Evolutionary conservation across 345 rosid species (phyloP).

Genomic region (Kernera saxatilis): DNA sequence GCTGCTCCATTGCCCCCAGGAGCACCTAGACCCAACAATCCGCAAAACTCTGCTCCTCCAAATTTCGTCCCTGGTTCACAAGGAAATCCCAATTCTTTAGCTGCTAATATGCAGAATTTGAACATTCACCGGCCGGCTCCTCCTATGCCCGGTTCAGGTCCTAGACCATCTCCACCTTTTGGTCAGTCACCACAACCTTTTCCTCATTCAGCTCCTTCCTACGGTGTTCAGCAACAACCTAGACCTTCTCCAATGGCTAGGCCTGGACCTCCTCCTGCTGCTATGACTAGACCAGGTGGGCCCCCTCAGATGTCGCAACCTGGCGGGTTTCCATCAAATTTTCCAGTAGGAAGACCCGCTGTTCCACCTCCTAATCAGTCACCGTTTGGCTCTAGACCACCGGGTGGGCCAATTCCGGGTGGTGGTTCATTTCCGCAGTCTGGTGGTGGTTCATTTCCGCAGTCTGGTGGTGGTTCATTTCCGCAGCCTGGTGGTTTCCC

Average conservation of each 20-base stretch:
- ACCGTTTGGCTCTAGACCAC: slow-evolving; percentile 38
- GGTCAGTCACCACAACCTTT: slow-evolving; percentile 20
- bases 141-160: slow-evolving; percentile 42
- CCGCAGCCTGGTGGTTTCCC: slow-evolving; percentile 16
- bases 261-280: slow-evolving; percentile 53
- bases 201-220: slow-evolving; percentile 49
- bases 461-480: background rate
- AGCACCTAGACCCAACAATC: slow-evolving; percentile 58
- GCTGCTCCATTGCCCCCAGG: slow-evolving; percentile 90
- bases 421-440: background rate
- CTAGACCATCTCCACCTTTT: slow-evolving; percentile 52
- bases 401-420: slow-evolving; percentile 3
- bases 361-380: slow-evolving; percentile 48
- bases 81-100: slow-evolving; percentile 30
- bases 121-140: slow-evolving; percentile 47
- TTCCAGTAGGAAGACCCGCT: slow-evolving; percentile 43
- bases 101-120: slow-evolving; percentile 63
- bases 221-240: slow-evolving; percentile 19
- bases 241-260: slow-evolving; percentile 56
- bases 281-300: slow-evolving; percentile 41
- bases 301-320: slow-evolving; percentile 42
- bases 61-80: slow-evolving; percentile 46
- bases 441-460: background rate
- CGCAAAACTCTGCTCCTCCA: slow-evolving; percentile 37
- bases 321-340: slow-evolving; percentile 41